Evolutionary conservation across 306 rosid species (phyloP), one percentile per base, ranked within the genome.

Genomic region (Mimosa pudica): DNA sequence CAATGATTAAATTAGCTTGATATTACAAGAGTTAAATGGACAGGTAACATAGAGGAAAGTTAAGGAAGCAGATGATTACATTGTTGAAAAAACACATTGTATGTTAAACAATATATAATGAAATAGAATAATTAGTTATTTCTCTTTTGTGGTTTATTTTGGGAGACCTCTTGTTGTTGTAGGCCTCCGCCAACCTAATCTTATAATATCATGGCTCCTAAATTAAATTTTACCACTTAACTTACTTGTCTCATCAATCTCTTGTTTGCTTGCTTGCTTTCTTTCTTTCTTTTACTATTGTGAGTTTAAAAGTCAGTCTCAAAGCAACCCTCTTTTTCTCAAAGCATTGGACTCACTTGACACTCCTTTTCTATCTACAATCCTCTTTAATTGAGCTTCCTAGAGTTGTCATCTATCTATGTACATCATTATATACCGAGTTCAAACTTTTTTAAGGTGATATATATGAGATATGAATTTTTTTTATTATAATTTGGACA

Each of bases 201-300:
- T 52, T 14, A 38, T 38, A 38, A 38, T 38, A 49, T 48, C 12
- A 48, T 48, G 52, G 52, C 11, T 13, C 55, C 17, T 49, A 52
- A 52, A 52, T 52, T 52, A 52, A 52, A 51, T 0, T 6, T 52
- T 20, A 16, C 60, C 52, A 42, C 71, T 38, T 49, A 74, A 68
- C 57, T 73, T 74, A 48, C 87, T 76, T 76, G 73, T 78, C 77
- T 79, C 76, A 65, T 38, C 70, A 68, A 47, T 58, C 18, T 32
- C 8, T 18, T 38, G 30, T 24, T 24, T 24, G 30, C 30, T 1
- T 38, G 42, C 5, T 38, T 38, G 16, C 5, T 48, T 11, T 48
- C 55, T 51, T 51, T 51, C 18, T 48, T 4, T 51, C 42, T 58
- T 18, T 8, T 18, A 7, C 62, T 55, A 10, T 7, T n/a, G 11